These are phyloP conservation scores for Ceriops tagal DNA, from an alignment of 345 rosid genomes.

Conservation along the genomic window DNA sequence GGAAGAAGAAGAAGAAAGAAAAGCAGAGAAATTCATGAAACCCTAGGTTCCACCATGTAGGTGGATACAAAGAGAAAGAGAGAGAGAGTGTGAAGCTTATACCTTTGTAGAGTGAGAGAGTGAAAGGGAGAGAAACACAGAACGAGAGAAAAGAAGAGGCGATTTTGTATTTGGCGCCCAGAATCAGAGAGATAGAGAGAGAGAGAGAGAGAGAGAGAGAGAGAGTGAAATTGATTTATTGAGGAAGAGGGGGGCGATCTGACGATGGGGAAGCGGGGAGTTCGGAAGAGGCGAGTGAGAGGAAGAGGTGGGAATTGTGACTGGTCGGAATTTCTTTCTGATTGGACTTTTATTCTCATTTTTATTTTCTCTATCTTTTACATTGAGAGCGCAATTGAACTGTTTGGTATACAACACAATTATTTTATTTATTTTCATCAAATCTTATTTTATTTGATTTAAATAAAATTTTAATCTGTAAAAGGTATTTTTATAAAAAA, in stretches of 20 bases:
- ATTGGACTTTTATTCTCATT: not conserved
- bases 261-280: slow-evolving; percentile 42
- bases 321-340: not conserved
- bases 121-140: not conserved
- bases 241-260: slow-evolving; percentile 27
- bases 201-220: slow-evolving; percentile 19
- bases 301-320: not conserved
- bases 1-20: no score
- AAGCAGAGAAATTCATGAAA: not conserved
- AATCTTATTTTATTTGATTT: no score
- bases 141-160: not conserved
- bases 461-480: no score
- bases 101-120: not conserved
- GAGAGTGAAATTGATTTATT: not conserved
- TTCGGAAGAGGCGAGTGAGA: not conserved
- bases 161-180: slow-evolving; percentile 31
- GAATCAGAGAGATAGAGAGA: slow-evolving; percentile 18
- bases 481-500: no score
- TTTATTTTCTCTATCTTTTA: not conserved
- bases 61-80: not conserved
- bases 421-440: no score
- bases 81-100: not conserved
- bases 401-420: no score
- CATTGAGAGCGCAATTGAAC: no score
- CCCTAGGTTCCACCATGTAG: not conserved